Evolutionary conservation across 139 green algal species (phyloP), one percentile per base, ranked within the genome.

Genomic region (Microglena sp.): DNA sequence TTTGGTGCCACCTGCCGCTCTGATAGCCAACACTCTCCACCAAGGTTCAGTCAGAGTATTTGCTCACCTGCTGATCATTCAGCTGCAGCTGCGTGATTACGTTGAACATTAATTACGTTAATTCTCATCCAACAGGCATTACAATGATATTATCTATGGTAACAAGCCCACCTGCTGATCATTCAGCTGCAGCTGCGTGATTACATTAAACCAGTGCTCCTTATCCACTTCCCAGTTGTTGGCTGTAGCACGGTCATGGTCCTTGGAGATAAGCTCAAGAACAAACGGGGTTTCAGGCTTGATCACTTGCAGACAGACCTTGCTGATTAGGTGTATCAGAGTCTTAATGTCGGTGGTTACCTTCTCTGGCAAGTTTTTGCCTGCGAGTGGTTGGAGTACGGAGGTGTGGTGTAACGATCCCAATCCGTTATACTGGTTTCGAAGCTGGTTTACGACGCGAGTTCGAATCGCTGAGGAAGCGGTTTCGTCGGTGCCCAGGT

Each of bases 321-420:
- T 77, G 66, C 71, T 77, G 60, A 77, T 77, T n/a, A 61, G 69
- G 36, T 77, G 71, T 15, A 77, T 69, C 33, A 73, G 65, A 24
- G 50, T 57, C 54, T 77, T 77, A n/a, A 77, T 61, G 32, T 77
- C 65, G 2, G 46, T 33, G 2, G 64, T 72, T 4, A 77, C 44
- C 27, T 73, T 73, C 31, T 77, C 71, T 0, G 71, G 71, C 33
- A 77, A 43, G 54, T 70, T 69, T 33, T 72, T 77, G 43, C 71
- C 71, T 77, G 56, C 31, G 34, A 26, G 36, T 11, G 30, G 30
- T 32, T n/a, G 18, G 2, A 24, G 18, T 8, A 4, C 3, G 4
- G 31, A 40, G 4, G 40, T 40, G n/a, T n/a, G n/a, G n/a, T n/a
- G n/a, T n/a, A n/a, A n/a, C n/a, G n/a, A n/a, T n/a, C n/a, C n/a